These are phyloP conservation scores for Fusarium lyarnte DNA, from an alignment of 2,329 filamentous ascomycete species.

Conservation along the genomic window DNA sequence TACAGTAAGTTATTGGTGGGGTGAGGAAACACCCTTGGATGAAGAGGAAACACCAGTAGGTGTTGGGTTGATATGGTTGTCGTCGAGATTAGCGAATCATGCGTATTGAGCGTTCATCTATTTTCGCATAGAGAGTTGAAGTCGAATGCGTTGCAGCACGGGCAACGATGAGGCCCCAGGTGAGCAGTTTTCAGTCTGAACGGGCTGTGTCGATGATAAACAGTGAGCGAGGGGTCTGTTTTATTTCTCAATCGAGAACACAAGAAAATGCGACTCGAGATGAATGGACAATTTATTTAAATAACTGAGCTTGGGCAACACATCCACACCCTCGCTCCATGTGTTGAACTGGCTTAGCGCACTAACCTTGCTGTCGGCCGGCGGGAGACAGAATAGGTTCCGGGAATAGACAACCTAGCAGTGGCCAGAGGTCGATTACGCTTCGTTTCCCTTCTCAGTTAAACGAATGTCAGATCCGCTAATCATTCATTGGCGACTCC, in stretches of 20 bases:
- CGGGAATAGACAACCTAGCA: slow-evolving; percentile 17
- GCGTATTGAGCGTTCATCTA: not conserved
- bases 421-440: not conserved
- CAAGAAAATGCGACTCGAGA: slow-evolving; percentile 15
- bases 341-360: slow-evolving; percentile 17
- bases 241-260: slow-evolving; percentile 5
- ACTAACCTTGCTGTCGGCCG: slow-evolving; percentile 31
- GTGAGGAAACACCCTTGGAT: slow-evolving; percentile 10
- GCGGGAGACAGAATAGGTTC: slow-evolving; percentile 40
- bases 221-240: not conserved
- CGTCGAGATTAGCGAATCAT: slow-evolving; percentile 15
- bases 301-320: slow-evolving; percentile 22
- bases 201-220: not conserved
- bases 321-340: not conserved
- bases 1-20: not conserved
- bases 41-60: not conserved
- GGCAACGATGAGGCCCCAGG: not conserved
- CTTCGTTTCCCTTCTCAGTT: slow-evolving; percentile 16
- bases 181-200: not conserved
- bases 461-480: slow-evolving; percentile 3
- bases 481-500: slow-evolving; percentile 7
- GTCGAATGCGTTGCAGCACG: not conserved
- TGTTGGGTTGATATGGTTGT: not conserved
- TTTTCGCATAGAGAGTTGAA: not conserved
- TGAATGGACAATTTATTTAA: slow-evolving; percentile 26